Base-by-base conservation (phyloP, 2,329 filamentous ascomycete genomes). In the Elsinoe perseae region DNA sequence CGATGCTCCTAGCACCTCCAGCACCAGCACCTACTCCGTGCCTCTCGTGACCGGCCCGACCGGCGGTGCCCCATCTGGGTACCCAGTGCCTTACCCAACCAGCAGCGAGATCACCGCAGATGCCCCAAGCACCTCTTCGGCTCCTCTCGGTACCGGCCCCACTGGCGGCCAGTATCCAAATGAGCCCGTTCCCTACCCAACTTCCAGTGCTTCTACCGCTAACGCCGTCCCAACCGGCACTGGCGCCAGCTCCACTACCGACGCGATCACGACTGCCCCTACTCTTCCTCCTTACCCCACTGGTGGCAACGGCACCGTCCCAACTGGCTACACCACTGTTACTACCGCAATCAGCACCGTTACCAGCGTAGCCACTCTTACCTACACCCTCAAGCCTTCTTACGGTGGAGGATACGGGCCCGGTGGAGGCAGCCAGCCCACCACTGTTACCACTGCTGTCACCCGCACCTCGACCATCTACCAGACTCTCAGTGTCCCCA, bases 401-500 rank as follows among this genome's bases (percentile, higher is more conserved):
- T 27, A 44, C 40, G 40, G 40, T 44, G 40, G 40, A 44, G 40
- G 18, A 12, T 44, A 28, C 16, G 48, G 48, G 20, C 43, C 43
- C 12, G 32, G 32, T 36, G 36, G 53, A 27, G 25, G 23, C 53
- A 27, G 28, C n/a, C 36, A 38, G 52, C 56, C 48, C 28, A 62
- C 64, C 30, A 66, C 64, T 46, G 44, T 62, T 43, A 62, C 65
- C 52, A 69, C 67, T 56, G 69, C 68, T 18, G 43, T 70, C 52
- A 61, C 68, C 57, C 63, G 61, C 30, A 71, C 69, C 58, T 66
- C 64, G 14, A 70, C 68, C 40, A 21, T 58, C 42, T 67, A 67
- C 59, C 56, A 59, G 57, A 50, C 28, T 32, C 40, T 61, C 20
- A 59, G 46, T 34, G 59, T 61, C 30, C 57, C 28, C 28, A 50